Conservation (phyloP, 2,329 filamentous ascomycete genomes). For the Venturia asperata region DNA sequence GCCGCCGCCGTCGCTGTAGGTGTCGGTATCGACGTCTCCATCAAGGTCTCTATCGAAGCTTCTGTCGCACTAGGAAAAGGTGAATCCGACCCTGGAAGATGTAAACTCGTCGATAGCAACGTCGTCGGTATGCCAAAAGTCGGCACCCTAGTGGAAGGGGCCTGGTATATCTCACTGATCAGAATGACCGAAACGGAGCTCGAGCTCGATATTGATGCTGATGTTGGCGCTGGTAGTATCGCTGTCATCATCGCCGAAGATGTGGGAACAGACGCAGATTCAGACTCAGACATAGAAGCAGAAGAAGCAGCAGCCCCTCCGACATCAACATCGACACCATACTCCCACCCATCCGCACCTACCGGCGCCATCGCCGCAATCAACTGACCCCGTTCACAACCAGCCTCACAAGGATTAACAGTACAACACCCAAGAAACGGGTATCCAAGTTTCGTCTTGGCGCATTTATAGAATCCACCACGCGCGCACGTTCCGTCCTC, state of each 20-base stretch:
- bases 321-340: not conserved
- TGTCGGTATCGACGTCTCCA: not conserved
- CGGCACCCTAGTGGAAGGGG: not conserved
- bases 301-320: too few species aligned
- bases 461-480: not conserved
- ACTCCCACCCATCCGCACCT: not conserved
- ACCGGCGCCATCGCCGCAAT: not conserved
- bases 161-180: not conserved
- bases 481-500: not conserved
- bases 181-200: not conserved
- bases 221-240: not conserved
- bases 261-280: not conserved
- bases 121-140: not conserved
- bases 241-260: not conserved
- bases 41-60: too few species aligned
- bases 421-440: not conserved
- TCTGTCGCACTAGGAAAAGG: too few species aligned
- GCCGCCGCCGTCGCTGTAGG: not conserved
- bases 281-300: not conserved
- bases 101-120: not conserved
- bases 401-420: not conserved
- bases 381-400: not conserved
- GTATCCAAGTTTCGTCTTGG: not conserved
- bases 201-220: not conserved
- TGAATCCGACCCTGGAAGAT: too few species aligned